phyloP scores from a whole-genome alignment of 2,329 filamentous ascomycete species.

The Colletotrichum tropicale region DNA sequence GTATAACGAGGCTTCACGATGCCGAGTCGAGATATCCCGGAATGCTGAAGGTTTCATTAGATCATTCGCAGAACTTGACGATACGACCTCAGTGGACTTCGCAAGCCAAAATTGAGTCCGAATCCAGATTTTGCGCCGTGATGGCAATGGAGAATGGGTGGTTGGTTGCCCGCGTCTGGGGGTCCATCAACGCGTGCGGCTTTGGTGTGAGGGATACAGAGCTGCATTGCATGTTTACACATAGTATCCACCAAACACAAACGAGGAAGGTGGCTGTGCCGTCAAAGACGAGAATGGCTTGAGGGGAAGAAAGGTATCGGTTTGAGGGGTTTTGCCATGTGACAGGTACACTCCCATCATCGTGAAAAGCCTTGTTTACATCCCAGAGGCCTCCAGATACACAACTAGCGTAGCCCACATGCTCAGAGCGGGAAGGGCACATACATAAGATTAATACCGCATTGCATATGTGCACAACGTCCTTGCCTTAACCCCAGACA shows the following conservation, averaged over 20 bases:
- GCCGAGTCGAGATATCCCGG: not conserved
- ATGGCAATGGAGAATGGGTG: not conserved
- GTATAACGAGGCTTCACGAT: not conserved
- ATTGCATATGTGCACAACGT: not conserved
- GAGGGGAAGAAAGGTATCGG: not conserved
- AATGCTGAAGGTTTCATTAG: not conserved
- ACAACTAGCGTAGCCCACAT: not conserved
- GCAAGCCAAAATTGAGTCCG: not conserved
- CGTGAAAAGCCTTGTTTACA: not conserved
- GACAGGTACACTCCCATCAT: not conserved
- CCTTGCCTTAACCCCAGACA: not conserved
- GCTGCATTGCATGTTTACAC: not conserved
- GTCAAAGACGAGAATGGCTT: not conserved
- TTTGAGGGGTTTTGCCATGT: not conserved
- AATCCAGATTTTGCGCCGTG: not conserved
- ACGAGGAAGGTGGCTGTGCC: not conserved
- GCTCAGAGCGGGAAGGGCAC: not conserved
- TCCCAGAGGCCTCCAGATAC: not conserved
- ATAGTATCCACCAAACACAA: not conserved
- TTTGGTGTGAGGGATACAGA: not conserved
- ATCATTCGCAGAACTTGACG: not conserved
- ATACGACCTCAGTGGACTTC: not conserved
- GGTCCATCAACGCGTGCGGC: not conserved
- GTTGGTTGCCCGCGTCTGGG: not conserved
- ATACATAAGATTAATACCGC: slow-evolving; percentile 1